Percentiles rank a stretch among this genome's conserved stretches.
Conservation (phyloP, 2,329 filamentous ascomycete species). For the Ophiostoma quercus region DNA sequence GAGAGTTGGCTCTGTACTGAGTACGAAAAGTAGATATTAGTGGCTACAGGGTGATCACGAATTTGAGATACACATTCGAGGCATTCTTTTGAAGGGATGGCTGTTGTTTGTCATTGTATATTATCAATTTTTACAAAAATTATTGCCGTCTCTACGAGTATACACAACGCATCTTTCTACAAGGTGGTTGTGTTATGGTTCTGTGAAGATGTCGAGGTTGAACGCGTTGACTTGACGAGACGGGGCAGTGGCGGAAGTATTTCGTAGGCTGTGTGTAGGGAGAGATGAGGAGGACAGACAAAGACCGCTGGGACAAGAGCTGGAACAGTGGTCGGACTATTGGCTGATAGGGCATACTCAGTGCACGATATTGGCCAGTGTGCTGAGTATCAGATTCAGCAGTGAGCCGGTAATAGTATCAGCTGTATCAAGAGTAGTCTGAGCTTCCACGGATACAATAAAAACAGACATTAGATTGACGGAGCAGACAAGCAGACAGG, state of each 20-base stretch:
- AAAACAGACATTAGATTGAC: too few relatives aligned
- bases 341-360: background rate
- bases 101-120: background rate
- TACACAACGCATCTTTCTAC: constrained; percentile 2
- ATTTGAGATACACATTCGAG: background rate
- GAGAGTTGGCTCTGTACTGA: background rate
- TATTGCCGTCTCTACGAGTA: constrained; percentile 7
- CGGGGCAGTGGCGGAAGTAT: background rate
- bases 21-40: too few relatives aligned
- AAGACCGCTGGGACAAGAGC: background rate
- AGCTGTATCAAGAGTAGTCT: too few relatives aligned
- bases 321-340: background rate
- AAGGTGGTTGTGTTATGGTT: background rate
- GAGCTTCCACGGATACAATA: background rate
- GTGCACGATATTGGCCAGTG: background rate
- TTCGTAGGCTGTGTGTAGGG: background rate
- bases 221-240: constrained; percentile 1
- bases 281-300: background rate
- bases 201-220: background rate
- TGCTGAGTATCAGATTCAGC: too few relatives aligned
- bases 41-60: too few relatives aligned
- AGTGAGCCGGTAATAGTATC: too few relatives aligned
- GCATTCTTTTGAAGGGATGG: background rate
- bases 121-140: background rate
- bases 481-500: background rate